Evolutionary conservation across 2,329 filamentous ascomycete genomes (phyloP).

Genomic region (Fusarium abutilonis): DNA sequence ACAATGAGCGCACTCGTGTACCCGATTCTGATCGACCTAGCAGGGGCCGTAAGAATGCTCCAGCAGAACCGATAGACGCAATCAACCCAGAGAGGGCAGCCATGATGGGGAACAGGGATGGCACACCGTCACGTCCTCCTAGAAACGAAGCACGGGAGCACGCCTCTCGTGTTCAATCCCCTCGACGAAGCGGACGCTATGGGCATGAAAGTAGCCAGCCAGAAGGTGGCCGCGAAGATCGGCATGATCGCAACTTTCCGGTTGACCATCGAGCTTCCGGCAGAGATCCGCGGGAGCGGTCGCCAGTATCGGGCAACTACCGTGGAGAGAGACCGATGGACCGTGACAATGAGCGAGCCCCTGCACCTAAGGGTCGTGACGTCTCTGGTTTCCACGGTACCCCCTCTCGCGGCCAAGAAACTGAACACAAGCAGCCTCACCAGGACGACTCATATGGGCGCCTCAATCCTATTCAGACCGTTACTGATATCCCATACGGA

Average conservation of each 20-base stretch:
- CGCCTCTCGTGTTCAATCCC: conserved; percentile 57
- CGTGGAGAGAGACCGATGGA: conserved; percentile 54
- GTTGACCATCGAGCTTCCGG: conserved; percentile 47
- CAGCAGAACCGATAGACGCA: conserved; percentile 48
- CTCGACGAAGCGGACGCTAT: conserved; percentile 54
- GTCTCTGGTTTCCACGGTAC: conserved; percentile 52
- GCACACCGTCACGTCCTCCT: conserved; percentile 49
- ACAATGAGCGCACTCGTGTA: conserved; percentile 45
- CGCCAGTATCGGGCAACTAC: conserved; percentile 44
- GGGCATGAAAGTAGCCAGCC: conserved; percentile 45
- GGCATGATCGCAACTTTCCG: conserved; percentile 55
- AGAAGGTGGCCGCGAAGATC: conserved; percentile 58
- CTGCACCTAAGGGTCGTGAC: conserved; percentile 55
- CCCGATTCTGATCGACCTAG: conserved; percentile 46
- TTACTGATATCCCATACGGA: conserved; percentile 63
- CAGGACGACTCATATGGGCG: conserved; percentile 72
- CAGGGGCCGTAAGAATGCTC: conserved; percentile 45
- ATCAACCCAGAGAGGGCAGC: conserved; percentile 62
- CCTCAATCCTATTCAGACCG: conserved; percentile 62
- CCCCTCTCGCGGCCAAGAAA: conserved; percentile 53
- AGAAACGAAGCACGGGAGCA: conserved; percentile 60
- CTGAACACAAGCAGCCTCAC: conserved; percentile 62
- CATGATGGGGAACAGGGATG: conserved; percentile 55
- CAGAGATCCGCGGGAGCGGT: conserved; percentile 49
- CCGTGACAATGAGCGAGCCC: conserved; percentile 49